Evolutionary conservation across 1,284 basidiomycete species (phyloP).

Genomic region (Coniferiporia sulphurascens): DNA sequence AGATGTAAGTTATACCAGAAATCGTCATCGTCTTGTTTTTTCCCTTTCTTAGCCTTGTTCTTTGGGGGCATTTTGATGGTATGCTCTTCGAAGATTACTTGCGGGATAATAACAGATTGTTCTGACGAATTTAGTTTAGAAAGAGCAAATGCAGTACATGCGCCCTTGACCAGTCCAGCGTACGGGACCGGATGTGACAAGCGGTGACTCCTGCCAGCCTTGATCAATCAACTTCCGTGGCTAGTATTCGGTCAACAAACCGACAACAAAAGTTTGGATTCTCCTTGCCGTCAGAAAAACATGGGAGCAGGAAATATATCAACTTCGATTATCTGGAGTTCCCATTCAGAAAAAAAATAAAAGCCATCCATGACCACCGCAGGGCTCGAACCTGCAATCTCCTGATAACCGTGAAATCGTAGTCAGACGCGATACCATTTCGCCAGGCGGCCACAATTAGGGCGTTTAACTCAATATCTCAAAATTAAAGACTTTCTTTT

Average conservation of each 20-base stretch:
- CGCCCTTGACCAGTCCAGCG: neutral
- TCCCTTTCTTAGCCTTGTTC: slow-evolving; percentile 83
- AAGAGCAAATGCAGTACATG: neutral
- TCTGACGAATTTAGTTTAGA: neutral
- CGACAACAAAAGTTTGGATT: too few species aligned
- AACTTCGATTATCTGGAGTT: too few species aligned
- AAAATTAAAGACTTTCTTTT: too few species aligned
- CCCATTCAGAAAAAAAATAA: neutral
- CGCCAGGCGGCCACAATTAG: slow-evolving; percentile 3
- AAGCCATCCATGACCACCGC: slow-evolving; percentile 23
- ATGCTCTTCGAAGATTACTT: neutral
- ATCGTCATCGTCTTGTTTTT: slow-evolving; percentile 70
- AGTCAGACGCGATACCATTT: slow-evolving; percentile 11
- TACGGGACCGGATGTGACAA: too few species aligned
- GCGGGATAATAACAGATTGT: neutral
- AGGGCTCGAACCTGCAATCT: slow-evolving; percentile 31
- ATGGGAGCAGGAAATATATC: too few species aligned
- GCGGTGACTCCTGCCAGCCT: too few species aligned
- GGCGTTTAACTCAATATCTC: neutral
- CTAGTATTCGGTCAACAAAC: too few species aligned
- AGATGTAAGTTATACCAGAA: slow-evolving; percentile 57
- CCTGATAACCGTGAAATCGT: slow-evolving; percentile 19
- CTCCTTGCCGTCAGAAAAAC: too few species aligned
- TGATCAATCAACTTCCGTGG: too few species aligned
- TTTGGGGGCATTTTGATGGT: slow-evolving; percentile 70